Percentiles rank a stretch among this genome's conserved stretches.
Conservation (phyloP, 106 monocot species). For the Platanthera zijinensis region DNA sequence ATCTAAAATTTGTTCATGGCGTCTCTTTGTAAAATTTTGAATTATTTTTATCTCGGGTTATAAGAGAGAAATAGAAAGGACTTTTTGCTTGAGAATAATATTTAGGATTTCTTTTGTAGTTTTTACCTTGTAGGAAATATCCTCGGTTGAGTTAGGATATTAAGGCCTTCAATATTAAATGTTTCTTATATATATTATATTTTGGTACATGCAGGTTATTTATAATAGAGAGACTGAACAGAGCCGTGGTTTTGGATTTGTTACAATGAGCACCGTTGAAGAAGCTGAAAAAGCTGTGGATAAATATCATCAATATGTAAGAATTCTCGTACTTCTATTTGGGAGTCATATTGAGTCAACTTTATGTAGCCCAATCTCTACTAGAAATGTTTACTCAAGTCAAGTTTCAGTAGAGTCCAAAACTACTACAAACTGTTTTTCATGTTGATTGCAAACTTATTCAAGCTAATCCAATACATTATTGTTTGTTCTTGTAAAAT, state of each 20-base stretch:
- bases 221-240: slow-evolving; percentile 70
- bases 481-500: no score
- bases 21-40: neutral
- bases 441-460: no score
- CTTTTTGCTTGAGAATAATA: neutral
- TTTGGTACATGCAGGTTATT: slow-evolving; percentile 35
- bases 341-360: no score
- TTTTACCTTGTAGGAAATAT: neutral
- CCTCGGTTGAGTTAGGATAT: neutral
- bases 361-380: no score
- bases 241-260: slow-evolving; percentile 90
- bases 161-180: neutral
- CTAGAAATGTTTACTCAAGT: no score
- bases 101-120: neutral
- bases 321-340: slow-evolving; percentile 4
- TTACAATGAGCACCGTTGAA: slow-evolving; percentile 77
- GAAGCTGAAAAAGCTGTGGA: slow-evolving; percentile 80
- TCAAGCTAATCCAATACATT: no score
- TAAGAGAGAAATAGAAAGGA: neutral
- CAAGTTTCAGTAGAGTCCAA: no score
- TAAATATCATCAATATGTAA: slow-evolving; percentile 76
- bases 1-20: neutral
- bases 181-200: neutral
- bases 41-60: neutral
- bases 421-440: no score